Conservation (phyloP, 2,329 filamentous ascomycete genomes). For the Triangularia verruculosa region DNA sequence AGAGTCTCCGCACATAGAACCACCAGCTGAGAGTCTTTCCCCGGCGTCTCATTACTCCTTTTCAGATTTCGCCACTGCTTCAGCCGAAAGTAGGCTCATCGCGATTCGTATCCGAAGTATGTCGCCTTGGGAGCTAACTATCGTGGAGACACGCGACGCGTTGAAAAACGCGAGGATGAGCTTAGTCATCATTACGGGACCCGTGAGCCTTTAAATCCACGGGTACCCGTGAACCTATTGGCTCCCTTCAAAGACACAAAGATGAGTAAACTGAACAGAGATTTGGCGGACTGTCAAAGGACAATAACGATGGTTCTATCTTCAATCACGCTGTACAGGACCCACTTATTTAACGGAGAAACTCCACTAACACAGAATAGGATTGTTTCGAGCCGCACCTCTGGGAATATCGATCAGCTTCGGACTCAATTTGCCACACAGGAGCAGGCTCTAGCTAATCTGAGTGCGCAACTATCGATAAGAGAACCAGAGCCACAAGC, state of each 20-base stretch:
- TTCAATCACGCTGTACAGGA: constrained; percentile 15
- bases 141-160: no score
- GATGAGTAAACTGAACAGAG: constrained; percentile 16
- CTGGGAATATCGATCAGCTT: constrained; percentile 15
- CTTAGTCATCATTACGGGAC: no score
- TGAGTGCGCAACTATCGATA: constrained; percentile 11
- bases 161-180: no score
- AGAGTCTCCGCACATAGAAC: no score
- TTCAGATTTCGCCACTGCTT: no score
- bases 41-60: no score
- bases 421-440: constrained; percentile 14
- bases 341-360: constrained; percentile 2
- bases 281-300: constrained; percentile 19
- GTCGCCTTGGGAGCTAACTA: no score
- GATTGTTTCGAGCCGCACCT: constrained; percentile 11
- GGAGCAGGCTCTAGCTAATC: constrained; percentile 16
- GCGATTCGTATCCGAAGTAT: no score
- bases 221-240: no score
- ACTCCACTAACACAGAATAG: constrained; percentile 12
- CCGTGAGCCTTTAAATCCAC: no score
- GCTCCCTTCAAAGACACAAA: constrained; percentile 11
- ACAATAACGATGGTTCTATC: constrained; percentile 19
- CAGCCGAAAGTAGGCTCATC: no score
- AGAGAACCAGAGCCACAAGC: constrained; percentile 10
- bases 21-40: no score